Percentiles rank a stretch among this genome's conserved stretches.
phyloP scores from a whole-genome alignment of 345 rosid species.

The Physaria fendleri region DNA sequence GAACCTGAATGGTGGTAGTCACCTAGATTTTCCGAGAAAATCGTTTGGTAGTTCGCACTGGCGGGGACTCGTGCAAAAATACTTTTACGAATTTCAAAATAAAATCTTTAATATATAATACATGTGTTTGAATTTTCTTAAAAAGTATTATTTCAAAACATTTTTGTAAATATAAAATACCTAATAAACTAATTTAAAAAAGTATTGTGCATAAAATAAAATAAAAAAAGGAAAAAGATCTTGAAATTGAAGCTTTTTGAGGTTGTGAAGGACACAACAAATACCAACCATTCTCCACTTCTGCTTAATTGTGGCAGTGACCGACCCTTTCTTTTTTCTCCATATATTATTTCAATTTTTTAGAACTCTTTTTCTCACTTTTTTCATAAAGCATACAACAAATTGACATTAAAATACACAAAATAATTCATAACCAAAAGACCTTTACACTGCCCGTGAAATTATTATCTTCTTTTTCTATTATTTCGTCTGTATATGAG shows the following conservation, averaged over 20 bases:
- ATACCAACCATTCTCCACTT: constrained; percentile 35
- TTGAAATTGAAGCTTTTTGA: constrained; percentile 14
- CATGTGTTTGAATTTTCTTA: not conserved
- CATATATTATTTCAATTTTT: not conserved
- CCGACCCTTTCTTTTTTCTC: constrained; percentile 23
- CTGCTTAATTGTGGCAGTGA: constrained; percentile 26
- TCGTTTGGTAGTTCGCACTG: too few species aligned
- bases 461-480: constrained; percentile 9
- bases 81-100: not conserved
- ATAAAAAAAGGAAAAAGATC: constrained; percentile 19
- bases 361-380: not conserved
- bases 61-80: too few species aligned
- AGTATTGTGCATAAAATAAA: not conserved
- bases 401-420: constrained; percentile 25
- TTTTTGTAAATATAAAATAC: not conserved
- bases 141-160: not conserved
- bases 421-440: constrained; percentile 16
- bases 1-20: too few species aligned
- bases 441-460: constrained; percentile 5
- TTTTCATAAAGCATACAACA: constrained; percentile 24
- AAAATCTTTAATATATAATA: not conserved
- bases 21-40: too few species aligned
- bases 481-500: constrained; percentile 20
- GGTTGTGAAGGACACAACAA: constrained; percentile 28
- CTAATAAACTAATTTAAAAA: not conserved